A percentile compares a stretch with the other conserved stretches of the same genome.
phyloP scores from a whole-genome alignment of 345 rosid genomes.

The Geranium rotundifolium region DNA sequence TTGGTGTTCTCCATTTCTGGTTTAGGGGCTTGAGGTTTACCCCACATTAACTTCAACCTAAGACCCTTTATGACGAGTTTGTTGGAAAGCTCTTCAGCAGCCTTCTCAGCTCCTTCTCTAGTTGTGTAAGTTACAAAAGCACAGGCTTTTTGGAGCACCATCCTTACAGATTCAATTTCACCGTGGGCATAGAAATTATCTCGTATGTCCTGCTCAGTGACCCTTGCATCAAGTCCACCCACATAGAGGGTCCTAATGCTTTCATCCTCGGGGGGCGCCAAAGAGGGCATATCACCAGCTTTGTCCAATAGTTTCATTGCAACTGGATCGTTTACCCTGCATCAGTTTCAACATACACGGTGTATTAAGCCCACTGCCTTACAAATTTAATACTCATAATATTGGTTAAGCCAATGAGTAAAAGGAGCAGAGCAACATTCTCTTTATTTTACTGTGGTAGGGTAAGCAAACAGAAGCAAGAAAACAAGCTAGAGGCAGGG shows the following conservation, averaged over 20 bases:
- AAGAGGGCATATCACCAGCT: slow-evolving; percentile 93
- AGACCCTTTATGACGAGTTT: slow-evolving; percentile 79
- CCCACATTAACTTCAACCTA: slow-evolving; percentile 92
- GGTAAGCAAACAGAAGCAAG: too few relatives aligned
- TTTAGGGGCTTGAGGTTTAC: slow-evolving; percentile 76
- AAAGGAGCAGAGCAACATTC: too few relatives aligned
- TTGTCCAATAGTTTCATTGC: slow-evolving; percentile 80
- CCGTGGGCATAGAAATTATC: slow-evolving; percentile 88
- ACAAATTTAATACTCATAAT: too few relatives aligned
- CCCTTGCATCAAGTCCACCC: slow-evolving; percentile 83
- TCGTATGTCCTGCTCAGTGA: slow-evolving; percentile 79
- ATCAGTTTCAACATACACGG: neutral
- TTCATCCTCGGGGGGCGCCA: slow-evolving; percentile 86
- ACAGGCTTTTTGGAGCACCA: slow-evolving; percentile 77
- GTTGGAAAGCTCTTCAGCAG: slow-evolving; percentile 83
- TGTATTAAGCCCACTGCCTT: too few relatives aligned
- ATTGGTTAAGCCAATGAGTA: too few relatives aligned
- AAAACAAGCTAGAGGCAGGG: too few relatives aligned
- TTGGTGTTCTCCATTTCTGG: slow-evolving; percentile 62
- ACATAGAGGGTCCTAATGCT: slow-evolving; percentile 83
- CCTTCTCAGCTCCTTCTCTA: slow-evolving; percentile 96
- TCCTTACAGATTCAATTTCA: slow-evolving; percentile 74
- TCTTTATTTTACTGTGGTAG: too few relatives aligned
- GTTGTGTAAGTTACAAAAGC: slow-evolving; percentile 89
- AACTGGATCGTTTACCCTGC: slow-evolving; percentile 89